Conservation (phyloP, 140 eudicot genomes). For the Cichorium intybus region DNA sequence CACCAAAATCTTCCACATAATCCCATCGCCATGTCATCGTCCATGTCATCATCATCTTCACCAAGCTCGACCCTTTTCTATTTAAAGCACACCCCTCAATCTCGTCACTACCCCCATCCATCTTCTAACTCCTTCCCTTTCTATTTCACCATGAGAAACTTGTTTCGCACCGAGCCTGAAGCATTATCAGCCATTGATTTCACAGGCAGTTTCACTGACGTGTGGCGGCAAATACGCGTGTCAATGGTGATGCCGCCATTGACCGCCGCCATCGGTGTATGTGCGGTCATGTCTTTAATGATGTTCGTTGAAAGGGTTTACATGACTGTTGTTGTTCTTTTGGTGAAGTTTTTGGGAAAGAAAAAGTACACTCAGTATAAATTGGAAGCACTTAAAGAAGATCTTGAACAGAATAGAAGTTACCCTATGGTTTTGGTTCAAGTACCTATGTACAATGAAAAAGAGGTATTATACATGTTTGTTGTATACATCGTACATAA, state of each 20-base stretch:
- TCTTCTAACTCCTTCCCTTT: not conserved
- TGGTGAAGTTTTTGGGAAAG: slow-evolving; percentile 51
- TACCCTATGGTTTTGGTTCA: slow-evolving; percentile 72
- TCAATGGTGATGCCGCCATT: slow-evolving; percentile 53
- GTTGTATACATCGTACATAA: not conserved
- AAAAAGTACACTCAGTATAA: slow-evolving; percentile 67
- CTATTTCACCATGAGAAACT: slow-evolving; percentile 45
- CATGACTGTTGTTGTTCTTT: slow-evolving; percentile 66
- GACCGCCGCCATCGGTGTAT: slow-evolving; percentile 44
- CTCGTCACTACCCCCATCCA: slow-evolving; percentile 12
- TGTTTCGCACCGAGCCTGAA: slow-evolving; percentile 34
- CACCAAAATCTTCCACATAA: slow-evolving; percentile 38
- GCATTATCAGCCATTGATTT: slow-evolving; percentile 33
- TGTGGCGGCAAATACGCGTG: slow-evolving; percentile 53
- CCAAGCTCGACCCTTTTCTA: slow-evolving; percentile 31
- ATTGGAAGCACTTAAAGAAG: slow-evolving; percentile 55
- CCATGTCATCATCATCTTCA: slow-evolving; percentile 25
- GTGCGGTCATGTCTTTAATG: slow-evolving; percentile 78
- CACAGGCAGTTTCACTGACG: slow-evolving; percentile 36
- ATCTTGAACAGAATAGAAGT: slow-evolving; percentile 52
- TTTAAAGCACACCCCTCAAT: slow-evolving; percentile 39
- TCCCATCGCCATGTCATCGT: slow-evolving; percentile 23
- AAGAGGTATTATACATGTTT: slow-evolving; percentile 51
- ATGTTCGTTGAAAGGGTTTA: slow-evolving; percentile 68
- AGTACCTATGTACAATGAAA: slow-evolving; percentile 83